Evolutionary conservation across 2,329 filamentous ascomycete species (phyloP).

Genomic region (Colletotrichum filicis): DNA sequence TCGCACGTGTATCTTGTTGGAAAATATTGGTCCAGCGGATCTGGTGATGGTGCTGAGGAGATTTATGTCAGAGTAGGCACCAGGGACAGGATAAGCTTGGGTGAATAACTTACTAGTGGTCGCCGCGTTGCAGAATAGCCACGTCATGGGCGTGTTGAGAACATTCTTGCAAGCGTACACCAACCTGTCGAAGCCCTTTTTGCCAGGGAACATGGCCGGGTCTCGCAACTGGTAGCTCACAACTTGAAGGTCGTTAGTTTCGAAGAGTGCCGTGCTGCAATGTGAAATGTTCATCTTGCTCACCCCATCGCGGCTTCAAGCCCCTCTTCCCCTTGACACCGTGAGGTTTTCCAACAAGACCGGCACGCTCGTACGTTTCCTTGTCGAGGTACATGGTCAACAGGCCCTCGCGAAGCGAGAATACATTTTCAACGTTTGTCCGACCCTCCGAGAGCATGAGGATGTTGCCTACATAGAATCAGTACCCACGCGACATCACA

Average conservation of each 20-base stretch:
- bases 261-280: not conserved
- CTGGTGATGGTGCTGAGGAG: constrained; percentile 55
- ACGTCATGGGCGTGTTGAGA: constrained; percentile 73
- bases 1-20: constrained; percentile 54
- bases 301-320: constrained; percentile 80
- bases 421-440: constrained; percentile 76
- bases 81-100: constrained; percentile 23
- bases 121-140: constrained; percentile 79
- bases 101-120: constrained; percentile 50
- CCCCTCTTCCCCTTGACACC: constrained; percentile 67
- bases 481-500: not conserved
- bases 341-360: constrained; percentile 78
- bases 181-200: constrained; percentile 83
- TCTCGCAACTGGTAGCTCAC: constrained; percentile 81
- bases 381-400: constrained; percentile 83
- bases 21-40: constrained; percentile 59
- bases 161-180: constrained; percentile 84
- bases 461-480: constrained; percentile 72
- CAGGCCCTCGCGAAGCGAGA: constrained; percentile 75
- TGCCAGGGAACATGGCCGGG: constrained; percentile 83
- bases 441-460: constrained; percentile 86
- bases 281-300: constrained; percentile 37
- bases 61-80: constrained; percentile 38
- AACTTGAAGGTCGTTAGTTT: constrained; percentile 59
- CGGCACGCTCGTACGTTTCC: constrained; percentile 84